Conservation (phyloP, 768 basidiomycete species). For the Rossbeevera mucosa region DNA sequence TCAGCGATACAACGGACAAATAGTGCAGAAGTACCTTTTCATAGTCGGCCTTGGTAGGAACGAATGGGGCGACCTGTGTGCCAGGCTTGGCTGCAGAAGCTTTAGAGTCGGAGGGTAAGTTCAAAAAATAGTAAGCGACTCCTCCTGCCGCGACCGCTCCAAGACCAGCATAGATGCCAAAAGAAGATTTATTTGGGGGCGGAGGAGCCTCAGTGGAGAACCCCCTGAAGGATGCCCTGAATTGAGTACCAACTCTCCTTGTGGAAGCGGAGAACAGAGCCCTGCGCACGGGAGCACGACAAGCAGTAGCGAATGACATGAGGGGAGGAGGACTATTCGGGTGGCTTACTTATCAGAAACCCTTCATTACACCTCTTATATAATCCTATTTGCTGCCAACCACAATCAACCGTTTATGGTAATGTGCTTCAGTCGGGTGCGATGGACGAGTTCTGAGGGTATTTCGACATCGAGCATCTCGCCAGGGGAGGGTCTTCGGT, state of each 20-base stretch:
- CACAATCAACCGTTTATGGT: background rate
- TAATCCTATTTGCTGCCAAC: constrained; percentile 9
- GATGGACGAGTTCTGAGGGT: constrained; percentile 11
- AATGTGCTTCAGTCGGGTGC: background rate
- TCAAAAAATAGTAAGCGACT: constrained; percentile 59
- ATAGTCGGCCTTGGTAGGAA: constrained; percentile 79
- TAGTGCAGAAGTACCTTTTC: constrained; percentile 56
- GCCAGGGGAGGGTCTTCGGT: background rate
- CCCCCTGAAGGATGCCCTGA: constrained; percentile 47
- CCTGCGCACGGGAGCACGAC: constrained; percentile 50
- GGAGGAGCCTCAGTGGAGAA: constrained; percentile 54
- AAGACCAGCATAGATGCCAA: constrained; percentile 53
- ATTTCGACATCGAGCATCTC: background rate
- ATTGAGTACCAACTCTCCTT: constrained; percentile 24
- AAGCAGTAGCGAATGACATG: constrained; percentile 52
- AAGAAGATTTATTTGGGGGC: constrained; percentile 46
- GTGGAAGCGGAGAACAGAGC: constrained; percentile 31
- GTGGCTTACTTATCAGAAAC: constrained; percentile 9
- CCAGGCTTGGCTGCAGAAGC: constrained; percentile 56
- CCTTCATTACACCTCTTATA: constrained; percentile 5
- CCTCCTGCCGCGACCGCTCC: constrained; percentile 59
- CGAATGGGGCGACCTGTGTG: constrained; percentile 63
- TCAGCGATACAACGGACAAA: background rate
- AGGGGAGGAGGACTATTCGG: constrained; percentile 7
- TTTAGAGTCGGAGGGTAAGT: constrained; percentile 42